Evolutionary conservation across 352 stramenopile species (phyloP), one percentile per base, ranked within the genome.

Genomic region (Saprolegnia parasitica): DNA sequence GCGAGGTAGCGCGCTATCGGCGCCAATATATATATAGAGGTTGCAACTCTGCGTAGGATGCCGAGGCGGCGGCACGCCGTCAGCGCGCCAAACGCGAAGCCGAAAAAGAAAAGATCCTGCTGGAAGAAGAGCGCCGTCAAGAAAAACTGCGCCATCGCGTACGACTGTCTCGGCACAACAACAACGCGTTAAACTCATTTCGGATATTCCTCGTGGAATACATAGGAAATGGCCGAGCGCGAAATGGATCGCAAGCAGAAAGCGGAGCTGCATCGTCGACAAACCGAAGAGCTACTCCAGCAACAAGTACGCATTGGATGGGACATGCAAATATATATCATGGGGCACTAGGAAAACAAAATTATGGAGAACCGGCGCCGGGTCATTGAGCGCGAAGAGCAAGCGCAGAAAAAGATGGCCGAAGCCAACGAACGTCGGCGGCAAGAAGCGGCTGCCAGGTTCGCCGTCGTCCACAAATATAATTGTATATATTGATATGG

Each of bases 301-400:
- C 81, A 89, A 26, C 85, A 93, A 46, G 85, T 91, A 71, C 6
- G n/a, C n/a, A n/a, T n/a, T n/a, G n/a, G n/a, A n/a, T n/a, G n/a
- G n/a, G n/a, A n/a, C n/a, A n/a, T n/a, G n/a, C n/a, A n/a, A n/a
- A n/a, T n/a, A n/a, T n/a, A n/a, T n/a, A n/a, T n/a, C n/a, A n/a
- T n/a, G n/a, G n/a, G n/a, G n/a, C n/a, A n/a, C n/a, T 45, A 70
- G 63, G 63, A 70, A 61, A 70, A 78, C 21, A 73, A 75, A 46
- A 89, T 91, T 73, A 23, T 89, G 13, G 81, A 89, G 54, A 89
- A 86, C n/a, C 63, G 63, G 20, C 16, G 63, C n/a, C 42, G 63
- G 1, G 63, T 70, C 5, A 70, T 70, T 57, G 63, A 70, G 23
- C 63, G 63, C 23, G 85, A 93, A 56, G 73, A 77, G 18, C 77